Evolutionary conservation across 1,284 basidiomycete species (phyloP), one percentile per base, ranked within the genome.

Genomic region (Taiwanofungus camphoratus): DNA sequence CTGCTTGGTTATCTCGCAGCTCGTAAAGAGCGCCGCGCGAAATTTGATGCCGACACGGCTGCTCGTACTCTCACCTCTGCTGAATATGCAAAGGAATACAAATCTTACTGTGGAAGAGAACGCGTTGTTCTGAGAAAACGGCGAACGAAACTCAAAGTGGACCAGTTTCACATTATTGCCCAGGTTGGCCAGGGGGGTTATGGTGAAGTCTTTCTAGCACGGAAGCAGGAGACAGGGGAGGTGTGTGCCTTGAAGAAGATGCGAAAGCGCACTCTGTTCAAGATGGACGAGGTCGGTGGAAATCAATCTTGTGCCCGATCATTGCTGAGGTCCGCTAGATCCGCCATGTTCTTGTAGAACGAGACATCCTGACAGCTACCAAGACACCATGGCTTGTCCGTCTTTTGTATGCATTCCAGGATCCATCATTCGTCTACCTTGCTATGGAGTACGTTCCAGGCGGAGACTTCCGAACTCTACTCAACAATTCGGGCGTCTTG

Each of bases 401-500:
- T 16, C 72, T 97, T 7, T 69, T 97, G 3, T 97, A 97, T 60
- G 93, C 93, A 1, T 97, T 97, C 68, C 93, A 97, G 64, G 93
- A 97, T 60, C 70, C 79, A 0, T 73, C 87, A 47, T 76, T 86
- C 56, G 92, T 97, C 21, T 97, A 94, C 61, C 85, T 97, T 38
- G 93, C 93, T 1, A 97, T 97, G 93, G 96, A 99, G 72, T 97
- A 95, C 60, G 93, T 97, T 11, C 93, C 93, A 1, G 93, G 93
- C 27, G 93, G 93, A 40, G 93, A 97, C 62, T 96, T 97, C 70
- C 77, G 94, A 7, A 97, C 93, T 0, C 74, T 97, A 26, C 74
- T 97, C 38, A 97, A 96, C 69, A 97, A 96, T 62, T 93, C 92
- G 0, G 94, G 93, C 24, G 92, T 96, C 1, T 74, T 99, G 44